Base-by-base conservation (phyloP, 2,329 filamentous ascomycete species). In the Cadophora gregata region DNA sequence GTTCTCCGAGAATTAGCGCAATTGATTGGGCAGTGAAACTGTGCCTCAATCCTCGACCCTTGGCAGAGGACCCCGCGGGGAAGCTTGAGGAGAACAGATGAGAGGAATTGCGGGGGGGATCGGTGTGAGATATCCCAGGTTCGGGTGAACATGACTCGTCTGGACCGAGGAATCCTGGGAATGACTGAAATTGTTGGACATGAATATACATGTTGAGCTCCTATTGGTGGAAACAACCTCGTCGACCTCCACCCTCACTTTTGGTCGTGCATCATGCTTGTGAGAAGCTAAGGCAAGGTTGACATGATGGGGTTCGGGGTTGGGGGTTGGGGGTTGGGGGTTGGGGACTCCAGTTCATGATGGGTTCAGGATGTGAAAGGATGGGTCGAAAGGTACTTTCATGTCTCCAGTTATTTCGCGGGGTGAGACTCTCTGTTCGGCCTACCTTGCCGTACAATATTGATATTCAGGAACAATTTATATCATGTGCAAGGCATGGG, bases 181-280 rank as follows among this genome's bases (percentile, higher is more conserved):
- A 36, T 9, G 25, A 36, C 3, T 24, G 29, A 12, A 38, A 36
- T 56, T 38, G 29, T 56, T 56, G 53, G 53, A 10, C 25, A 14
- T 29, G 53, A 56, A 6, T 47, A 9, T 6, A 9, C 29, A 36
- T 4, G 14, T 24, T 24, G 53, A 10, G 9, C 10, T 7, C 8
- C 50, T 31, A 56, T 56, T 56, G 53, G 53, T 56, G 53, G 53
- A 36, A 56, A 56, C 31, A 56, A 8, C 31, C 53, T 21, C 53
- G 53, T 56, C n/a, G 21, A 38, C n/a, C 29, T 56, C 53, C 53
- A 56, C 53, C 53, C 29, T 24, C n/a, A 25, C 25, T 31, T 53
- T 31, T 29, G 14, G 16, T 27, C 50, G n/a, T 53, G 31, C 31
- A 56, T 36, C 29, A n/a, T 56, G 31, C 53, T 56, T 47, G 42